Base-by-base conservation (phyloP, 2,329 filamentous ascomycete species). In the Fusarium ramigenum region DNA sequence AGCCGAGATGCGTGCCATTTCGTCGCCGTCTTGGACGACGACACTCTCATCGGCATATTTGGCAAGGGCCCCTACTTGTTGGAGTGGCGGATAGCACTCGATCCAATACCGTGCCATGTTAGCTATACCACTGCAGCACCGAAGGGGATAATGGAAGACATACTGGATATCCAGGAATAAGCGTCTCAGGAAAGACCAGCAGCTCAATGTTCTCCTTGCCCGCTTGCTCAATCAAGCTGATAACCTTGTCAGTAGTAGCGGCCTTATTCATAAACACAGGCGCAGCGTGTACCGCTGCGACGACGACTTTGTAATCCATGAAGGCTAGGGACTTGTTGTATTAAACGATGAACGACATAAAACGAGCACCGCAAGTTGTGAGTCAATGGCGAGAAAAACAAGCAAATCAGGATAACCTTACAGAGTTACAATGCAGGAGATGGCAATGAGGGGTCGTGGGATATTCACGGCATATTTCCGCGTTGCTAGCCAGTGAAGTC, bases 161-260 rank as follows among this genome's bases (percentile, higher is more conserved):
- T 53, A 53, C 49, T 7, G 49, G 49, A 53, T 53, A 53, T 3
- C 49, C 49, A 37, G 49, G 49, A 16, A 53, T 25, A 21, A 53
- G 37, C 9, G 49, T 25, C 49, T 53, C 49, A 0, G 49, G 49
- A 2, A 53, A 53, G n/a, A 53, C 49, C 4, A 53, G 2, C 0
- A 53, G 49, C 32, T 25, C 49, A 0, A 53, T 53, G 2, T 25
- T 3, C 14, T 53, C 49, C 7, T 36, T 37, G 5, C 49, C 21
- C 3, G 49, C 49, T 25, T 37, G n/a, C 12, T 53, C 49, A 12
- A 53, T 53, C 32, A 53, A 37, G 5, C 9, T 4, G 32, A 53
- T 25, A 16, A 37, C 49, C 32, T 53, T 53, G 49, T 37, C 49
- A 12, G 32, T 37, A 25, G 49, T 53, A 53, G 49, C 49, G 4